Percentiles rank a stretch among this genome's conserved stretches.
Evolutionary conservation across 345 rosid genomes (phyloP).

Genomic region (Hibiscus tridactylites): DNA sequence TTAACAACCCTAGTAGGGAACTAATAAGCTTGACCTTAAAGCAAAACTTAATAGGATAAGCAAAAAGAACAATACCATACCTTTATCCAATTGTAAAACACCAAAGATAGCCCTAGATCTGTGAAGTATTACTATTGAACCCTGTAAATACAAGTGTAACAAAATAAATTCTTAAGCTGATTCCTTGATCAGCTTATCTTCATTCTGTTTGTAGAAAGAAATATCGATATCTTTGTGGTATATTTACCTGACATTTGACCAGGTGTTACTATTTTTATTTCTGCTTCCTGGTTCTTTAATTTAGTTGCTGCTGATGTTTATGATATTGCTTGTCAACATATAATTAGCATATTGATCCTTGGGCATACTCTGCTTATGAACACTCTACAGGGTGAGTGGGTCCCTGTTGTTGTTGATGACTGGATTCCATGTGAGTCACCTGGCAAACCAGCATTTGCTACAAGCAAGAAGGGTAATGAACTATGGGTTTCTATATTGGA

Average conservation of each 20-base stretch:
- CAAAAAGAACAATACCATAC: not conserved
- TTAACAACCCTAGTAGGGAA: not conserved
- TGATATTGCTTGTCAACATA: not conserved
- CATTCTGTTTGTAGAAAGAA: not conserved
- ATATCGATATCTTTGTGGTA: not conserved
- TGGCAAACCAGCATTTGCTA: constrained; percentile 97
- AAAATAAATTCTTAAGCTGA: not conserved
- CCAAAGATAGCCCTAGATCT: not conserved
- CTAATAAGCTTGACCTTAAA: not conserved
- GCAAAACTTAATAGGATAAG: not conserved
- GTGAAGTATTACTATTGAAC: no score
- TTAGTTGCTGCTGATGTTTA: not conserved
- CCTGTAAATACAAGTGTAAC: not conserved
- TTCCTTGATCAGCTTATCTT: not conserved
- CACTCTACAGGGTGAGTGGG: constrained; percentile 91
- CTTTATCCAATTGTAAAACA: not conserved
- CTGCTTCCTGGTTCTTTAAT: not conserved
- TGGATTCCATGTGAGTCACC: constrained; percentile 98
- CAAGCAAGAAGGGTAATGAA: constrained; percentile 85
- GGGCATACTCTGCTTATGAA: constrained; percentile 5
- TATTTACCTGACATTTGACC: not conserved
- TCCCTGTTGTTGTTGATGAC: constrained; percentile 97
- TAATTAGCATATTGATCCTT: not conserved
- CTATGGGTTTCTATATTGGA: constrained; percentile 96
- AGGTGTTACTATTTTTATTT: not conserved